Base-by-base conservation (phyloP, 805 yeast genomes). In the Candida verbasci region DNA sequence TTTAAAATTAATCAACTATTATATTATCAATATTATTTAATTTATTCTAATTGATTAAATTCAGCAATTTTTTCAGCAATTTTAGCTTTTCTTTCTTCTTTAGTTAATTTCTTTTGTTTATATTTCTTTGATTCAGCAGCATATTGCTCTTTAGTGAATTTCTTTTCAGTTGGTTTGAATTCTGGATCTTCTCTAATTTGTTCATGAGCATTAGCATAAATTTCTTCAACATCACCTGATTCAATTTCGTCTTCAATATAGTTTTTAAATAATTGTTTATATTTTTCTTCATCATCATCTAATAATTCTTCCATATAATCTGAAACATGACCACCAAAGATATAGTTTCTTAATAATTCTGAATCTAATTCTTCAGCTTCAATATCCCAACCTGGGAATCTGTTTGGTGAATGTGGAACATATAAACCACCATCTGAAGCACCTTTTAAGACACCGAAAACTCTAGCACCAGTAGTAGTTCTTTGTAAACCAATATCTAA, bases 361-460 rank as follows among this genome's bases (percentile, higher is more conserved):
- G 96, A 87, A 68, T 93, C 98, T 61, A 93, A 82, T 78, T 93
- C 98, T 79, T 93, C 96, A 60, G 83, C 65, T 80, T 93, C 98
- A 62, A 91, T 86, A 74, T 93, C 98, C 95, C 91, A 93, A 78
- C 98, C 98, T 74, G 98, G 98, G 96, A 89, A 93, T 84, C 98
- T 89, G 82, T 89, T 89, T 67, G 95, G 86, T 59, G 95, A 87
- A 89, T 93, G 98, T 57, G 98, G 98, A 67, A 93, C 78, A 89
- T 85, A 87, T 63, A 93, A 79, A 62, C 98, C 98, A 86, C 98
- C 98, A 70, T 93, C 98, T 50, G 97, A 91, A 65, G 98, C 98
- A 85, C 98, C 98, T 84, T 93, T 93, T 65, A 93, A 78, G 66
- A 93, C 97, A 86, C 97, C 98, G 64, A 93, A 93, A 70, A 93